Evolutionary conservation across 2,329 filamentous ascomycete genomes (phyloP).

Genomic region (Diaporthe ampelina): DNA sequence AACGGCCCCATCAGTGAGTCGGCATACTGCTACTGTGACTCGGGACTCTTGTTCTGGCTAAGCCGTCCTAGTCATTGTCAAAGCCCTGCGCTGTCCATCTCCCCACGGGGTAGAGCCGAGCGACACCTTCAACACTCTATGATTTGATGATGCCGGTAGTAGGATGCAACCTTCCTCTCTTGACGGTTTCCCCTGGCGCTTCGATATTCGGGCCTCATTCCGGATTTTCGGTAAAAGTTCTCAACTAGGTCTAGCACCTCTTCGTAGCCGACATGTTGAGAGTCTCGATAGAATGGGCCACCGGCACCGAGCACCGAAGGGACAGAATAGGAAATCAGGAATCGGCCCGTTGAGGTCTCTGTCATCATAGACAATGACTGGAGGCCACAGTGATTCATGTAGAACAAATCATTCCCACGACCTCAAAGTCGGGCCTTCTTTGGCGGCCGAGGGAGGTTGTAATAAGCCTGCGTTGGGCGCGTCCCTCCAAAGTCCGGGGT

Average conservation of each 20-base stretch:
- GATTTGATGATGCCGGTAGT: background rate
- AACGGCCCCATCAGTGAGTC: background rate
- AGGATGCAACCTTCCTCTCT: constrained; percentile 26
- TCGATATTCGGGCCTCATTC: constrained; percentile 22
- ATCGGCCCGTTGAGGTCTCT: constrained; percentile 13
- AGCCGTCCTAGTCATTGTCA: background rate
- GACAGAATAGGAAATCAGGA: constrained; percentile 6
- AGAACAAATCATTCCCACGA: background rate
- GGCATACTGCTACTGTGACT: background rate
- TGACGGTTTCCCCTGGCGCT: constrained; percentile 4
- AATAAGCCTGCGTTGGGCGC: background rate
- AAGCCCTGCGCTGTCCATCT: background rate
- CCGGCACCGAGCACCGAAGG: constrained; percentile 8
- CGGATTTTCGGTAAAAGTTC: constrained; percentile 25
- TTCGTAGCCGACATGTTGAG: background rate
- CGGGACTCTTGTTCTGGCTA: constrained; percentile 9
- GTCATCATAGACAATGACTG: background rate
- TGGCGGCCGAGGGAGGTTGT: constrained; percentile 18
- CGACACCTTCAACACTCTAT: background rate
- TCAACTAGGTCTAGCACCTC: constrained; percentile 5
- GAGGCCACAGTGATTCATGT: background rate
- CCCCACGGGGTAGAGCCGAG: constrained; percentile 28
- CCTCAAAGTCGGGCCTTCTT: constrained; percentile 16
- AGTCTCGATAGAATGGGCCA: background rate
- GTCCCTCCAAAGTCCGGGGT: background rate